Evolutionary conservation across 306 rosid genomes (phyloP).

Genomic region (Vigna angularis): DNA sequence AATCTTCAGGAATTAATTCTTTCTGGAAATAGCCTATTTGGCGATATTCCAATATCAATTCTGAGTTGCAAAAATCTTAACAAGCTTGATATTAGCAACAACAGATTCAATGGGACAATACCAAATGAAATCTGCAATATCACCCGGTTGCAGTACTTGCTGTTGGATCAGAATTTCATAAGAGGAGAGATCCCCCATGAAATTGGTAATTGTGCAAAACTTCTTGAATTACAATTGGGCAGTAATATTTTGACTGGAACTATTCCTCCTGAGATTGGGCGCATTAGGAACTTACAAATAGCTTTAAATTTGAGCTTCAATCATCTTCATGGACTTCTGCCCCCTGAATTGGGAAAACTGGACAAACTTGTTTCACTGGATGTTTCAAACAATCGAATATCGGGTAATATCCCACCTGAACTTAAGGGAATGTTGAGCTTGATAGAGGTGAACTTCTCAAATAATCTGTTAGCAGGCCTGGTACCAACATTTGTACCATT

Average conservation of each 20-base stretch:
- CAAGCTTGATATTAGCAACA: constrained; percentile 94
- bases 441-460: constrained; percentile 97
- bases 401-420: constrained; percentile 78
- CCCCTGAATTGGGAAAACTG: constrained; percentile 84
- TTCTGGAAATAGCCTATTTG: constrained; percentile 79
- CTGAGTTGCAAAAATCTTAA: constrained; percentile 86
- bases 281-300: constrained; percentile 92
- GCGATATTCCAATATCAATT: constrained; percentile 81
- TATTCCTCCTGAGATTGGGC: constrained; percentile 76
- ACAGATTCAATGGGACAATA: constrained; percentile 87
- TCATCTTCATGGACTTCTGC: constrained; percentile 82
- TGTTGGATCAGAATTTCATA: constrained; percentile 86
- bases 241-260: constrained; percentile 84
- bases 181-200: constrained; percentile 91
- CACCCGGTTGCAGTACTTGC: constrained; percentile 88
- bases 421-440: constrained; percentile 96
- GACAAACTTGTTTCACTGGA: constrained; percentile 97
- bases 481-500: constrained; percentile 87
- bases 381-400: constrained; percentile 85
- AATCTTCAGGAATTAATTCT: constrained; percentile 94
- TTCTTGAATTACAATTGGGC: constrained; percentile 87
- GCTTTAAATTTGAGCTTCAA: constrained; percentile 94
- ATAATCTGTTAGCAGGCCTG: constrained; percentile 79
- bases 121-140: constrained; percentile 87
- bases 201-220: constrained; percentile 86